Evolutionary conservation across 1,284 basidiomycete species (phyloP), one percentile per base, ranked within the genome.

Genomic region (Cystobasidium pallidum): DNA sequence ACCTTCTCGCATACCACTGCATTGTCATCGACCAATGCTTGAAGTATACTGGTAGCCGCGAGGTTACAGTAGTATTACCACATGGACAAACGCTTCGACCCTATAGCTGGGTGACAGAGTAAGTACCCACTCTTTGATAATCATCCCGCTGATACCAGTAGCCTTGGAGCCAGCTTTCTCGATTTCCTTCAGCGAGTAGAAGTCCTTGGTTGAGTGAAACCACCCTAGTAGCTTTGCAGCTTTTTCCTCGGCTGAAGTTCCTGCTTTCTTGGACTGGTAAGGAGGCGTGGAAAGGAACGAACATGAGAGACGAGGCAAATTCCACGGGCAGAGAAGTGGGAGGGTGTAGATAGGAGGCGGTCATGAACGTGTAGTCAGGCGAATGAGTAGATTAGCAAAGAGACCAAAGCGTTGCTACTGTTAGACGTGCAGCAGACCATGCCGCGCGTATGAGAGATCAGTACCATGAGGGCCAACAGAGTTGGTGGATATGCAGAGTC

Each of bases 51-150:
- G n/a, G n/a, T n/a, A n/a, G n/a, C n/a, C n/a, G n/a, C n/a, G n/a
- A n/a, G n/a, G n/a, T n/a, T n/a, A n/a, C n/a, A n/a, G n/a, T n/a
- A n/a, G n/a, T n/a, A n/a, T n/a, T n/a, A n/a, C n/a, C n/a, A n/a
- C n/a, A n/a, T n/a, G n/a, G n/a, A n/a, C n/a, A n/a, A n/a, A n/a
- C n/a, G n/a, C n/a, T n/a, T n/a, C n/a, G n/a, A n/a, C n/a, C n/a
- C n/a, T n/a, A n/a, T n/a, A n/a, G n/a, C n/a, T n/a, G n/a, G n/a
- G n/a, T n/a, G n/a, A n/a, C n/a, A n/a, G n/a, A n/a, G n/a, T n/a
- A n/a, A n/a, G n/a, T n/a, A 32, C 67, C 39, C 67, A 70, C 68
- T 71, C 68, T 34, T 71, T 71, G 61, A 71, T 71, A 51, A 71
- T 47, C 68, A 71, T 71, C 13, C 59, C 51, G 51, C 51, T 63